phyloP scores from a whole-genome alignment of 2,329 filamentous ascomycete genomes.

The Penicillium sp. region DNA sequence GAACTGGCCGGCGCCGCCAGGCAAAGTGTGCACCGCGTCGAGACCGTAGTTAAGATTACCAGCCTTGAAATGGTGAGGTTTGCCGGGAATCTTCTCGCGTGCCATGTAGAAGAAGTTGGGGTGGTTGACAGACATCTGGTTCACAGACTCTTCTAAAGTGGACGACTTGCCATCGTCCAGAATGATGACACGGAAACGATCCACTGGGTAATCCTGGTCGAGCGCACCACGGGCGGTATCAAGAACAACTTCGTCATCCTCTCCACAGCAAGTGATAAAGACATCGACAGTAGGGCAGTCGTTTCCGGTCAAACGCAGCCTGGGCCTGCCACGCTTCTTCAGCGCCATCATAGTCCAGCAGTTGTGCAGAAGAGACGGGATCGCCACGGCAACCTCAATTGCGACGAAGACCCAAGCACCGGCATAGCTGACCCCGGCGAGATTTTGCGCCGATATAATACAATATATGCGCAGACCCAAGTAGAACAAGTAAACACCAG shows the following conservation, averaged over 20 bases:
- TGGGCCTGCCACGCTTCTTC: conserved; percentile 54
- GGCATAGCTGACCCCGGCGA: conserved; percentile 41
- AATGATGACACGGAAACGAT: conserved; percentile 38
- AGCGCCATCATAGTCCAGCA: conserved; percentile 58
- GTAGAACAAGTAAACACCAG: conserved; percentile 45
- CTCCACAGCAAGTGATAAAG: conserved; percentile 46
- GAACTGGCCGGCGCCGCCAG: conserved; percentile 56
- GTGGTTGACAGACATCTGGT: conserved; percentile 34
- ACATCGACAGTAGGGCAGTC: conserved; percentile 44
- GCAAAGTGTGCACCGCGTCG: conserved; percentile 50
- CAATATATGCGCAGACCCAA: conserved; percentile 53
- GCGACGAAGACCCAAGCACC: conserved; percentile 59
- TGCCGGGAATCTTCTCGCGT: conserved; percentile 41
- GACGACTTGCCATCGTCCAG: conserved; percentile 41
- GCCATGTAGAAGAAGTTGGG: conserved; percentile 45
- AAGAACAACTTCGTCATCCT: conserved; percentile 43
- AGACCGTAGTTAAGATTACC: conserved; percentile 63
- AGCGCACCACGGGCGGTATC: conserved; percentile 41
- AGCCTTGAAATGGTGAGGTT: conserved; percentile 58
- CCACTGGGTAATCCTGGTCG: conserved; percentile 42
- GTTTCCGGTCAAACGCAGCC: conserved; percentile 47
- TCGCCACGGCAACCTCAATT: conserved; percentile 53
- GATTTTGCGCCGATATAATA: conserved; percentile 52
- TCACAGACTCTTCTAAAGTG: conserved; percentile 35
- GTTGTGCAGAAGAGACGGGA: conserved; percentile 58